phyloP scores from a whole-genome alignment of 805 yeast genomes.

The Candida hungchunana region DNA sequence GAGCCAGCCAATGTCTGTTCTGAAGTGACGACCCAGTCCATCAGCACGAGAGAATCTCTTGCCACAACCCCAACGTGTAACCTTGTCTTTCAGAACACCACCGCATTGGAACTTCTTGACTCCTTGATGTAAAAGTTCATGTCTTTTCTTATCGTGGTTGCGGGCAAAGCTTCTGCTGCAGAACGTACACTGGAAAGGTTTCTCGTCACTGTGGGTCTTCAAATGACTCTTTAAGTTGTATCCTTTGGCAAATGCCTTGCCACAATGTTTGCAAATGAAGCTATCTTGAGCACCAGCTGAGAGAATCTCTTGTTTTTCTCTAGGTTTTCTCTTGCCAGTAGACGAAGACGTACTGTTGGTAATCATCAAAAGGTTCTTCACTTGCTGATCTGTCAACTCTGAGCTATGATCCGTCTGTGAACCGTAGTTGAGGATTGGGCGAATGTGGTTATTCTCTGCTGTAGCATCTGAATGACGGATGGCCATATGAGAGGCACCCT shows the following conservation, averaged over 20 bases:
- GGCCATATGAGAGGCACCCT: not conserved
- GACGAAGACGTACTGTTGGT: conserved; percentile 10
- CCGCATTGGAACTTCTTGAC: conserved; percentile 65
- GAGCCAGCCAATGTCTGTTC: conserved; percentile 69
- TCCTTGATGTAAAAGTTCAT: conserved; percentile 72
- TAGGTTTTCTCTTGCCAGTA: conserved; percentile 11
- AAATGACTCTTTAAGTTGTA: conserved; percentile 77
- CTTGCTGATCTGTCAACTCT: conserved; percentile 8
- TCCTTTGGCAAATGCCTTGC: conserved; percentile 70
- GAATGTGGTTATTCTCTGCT: too few species aligned
- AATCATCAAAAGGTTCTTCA: conserved; percentile 8
- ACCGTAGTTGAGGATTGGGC: not conserved
- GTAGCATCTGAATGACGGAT: too few species aligned
- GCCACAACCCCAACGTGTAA: conserved; percentile 71
- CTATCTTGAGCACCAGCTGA: conserved; percentile 3
- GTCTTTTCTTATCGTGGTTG: conserved; percentile 72
- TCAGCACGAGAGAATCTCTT: conserved; percentile 72
- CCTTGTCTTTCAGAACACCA: conserved; percentile 54
- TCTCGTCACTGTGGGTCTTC: conserved; percentile 71
- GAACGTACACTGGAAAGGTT: conserved; percentile 61
- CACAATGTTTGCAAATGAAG: conserved; percentile 61
- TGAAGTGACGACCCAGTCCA: conserved; percentile 70
- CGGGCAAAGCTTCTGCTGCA: conserved; percentile 72
- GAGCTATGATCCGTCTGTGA: not conserved
- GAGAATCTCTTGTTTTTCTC: conserved; percentile 1